Evolutionary conservation across 129 eudicot genomes (phyloP).

Genomic region (Lactuca sativa): DNA sequence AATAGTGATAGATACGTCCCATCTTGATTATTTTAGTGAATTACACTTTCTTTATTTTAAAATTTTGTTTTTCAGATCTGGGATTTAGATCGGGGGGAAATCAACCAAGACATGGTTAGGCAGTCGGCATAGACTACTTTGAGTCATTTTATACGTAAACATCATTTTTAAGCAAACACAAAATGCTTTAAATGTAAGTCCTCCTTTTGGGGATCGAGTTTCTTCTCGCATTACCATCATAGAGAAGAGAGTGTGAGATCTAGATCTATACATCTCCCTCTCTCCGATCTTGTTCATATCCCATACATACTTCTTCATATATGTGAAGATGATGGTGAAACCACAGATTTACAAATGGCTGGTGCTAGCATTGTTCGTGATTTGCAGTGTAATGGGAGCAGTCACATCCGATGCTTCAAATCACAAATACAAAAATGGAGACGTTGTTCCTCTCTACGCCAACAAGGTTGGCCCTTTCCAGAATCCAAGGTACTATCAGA

Average conservation of each 20-base stretch:
- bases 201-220: constrained; percentile 17
- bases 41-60: too few species aligned
- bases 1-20: too few species aligned
- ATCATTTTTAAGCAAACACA: constrained; percentile 9
- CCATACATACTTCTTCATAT: not conserved
- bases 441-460: constrained; percentile 49
- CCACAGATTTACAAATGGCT: constrained; percentile 17
- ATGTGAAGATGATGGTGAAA: constrained; percentile 20
- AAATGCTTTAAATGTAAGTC: not conserved
- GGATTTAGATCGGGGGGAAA: not conserved
- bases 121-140: not conserved
- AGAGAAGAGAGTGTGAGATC: constrained; percentile 13
- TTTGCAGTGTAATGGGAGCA: constrained; percentile 9
- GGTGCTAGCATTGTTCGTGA: constrained; percentile 21
- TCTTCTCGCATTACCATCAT: not conserved
- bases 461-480: constrained; percentile 53
- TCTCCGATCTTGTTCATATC: not conserved
- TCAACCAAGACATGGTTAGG: not conserved
- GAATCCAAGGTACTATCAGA: constrained; percentile 43
- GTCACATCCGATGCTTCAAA: constrained; percentile 35
- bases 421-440: constrained; percentile 42
- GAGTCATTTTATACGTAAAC: not conserved
- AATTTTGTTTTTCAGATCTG: too few species aligned
- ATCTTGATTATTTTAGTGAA: too few species aligned
- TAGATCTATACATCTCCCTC: constrained; percentile 15